Evolutionary conservation across 78 protist genomes (phyloP), one percentile per base, ranked within the genome.

Genomic region (Chrysochromulina parva): DNA sequence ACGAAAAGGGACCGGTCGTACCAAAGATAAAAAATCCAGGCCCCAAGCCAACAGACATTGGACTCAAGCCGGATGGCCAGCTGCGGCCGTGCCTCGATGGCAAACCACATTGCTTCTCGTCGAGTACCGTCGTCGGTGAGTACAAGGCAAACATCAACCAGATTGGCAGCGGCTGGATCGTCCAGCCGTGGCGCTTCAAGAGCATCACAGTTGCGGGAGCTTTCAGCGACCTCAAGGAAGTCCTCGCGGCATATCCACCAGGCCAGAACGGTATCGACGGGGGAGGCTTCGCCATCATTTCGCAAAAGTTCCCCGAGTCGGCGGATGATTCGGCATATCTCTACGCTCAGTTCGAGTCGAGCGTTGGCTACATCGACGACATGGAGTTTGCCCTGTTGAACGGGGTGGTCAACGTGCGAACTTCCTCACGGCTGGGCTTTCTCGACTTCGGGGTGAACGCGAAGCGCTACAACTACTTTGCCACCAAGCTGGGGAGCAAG

Each of bases 371-470:
- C 62, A 53, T 78, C 47, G 86, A 78, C 47, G 86, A 78, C 60
- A 3, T 78, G 47, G 86, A 78, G 86, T 53, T 78, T 11, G n/a
- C 55, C 0, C 62, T 53, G 17, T 14, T 1, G 19, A 2, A 24
- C 16, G 62, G 62, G 24, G 47, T 26, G 50, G 28, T 20, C 48
- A 53, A 78, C n/a, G 55, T 78, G 62, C 86, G 86, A 3, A 50
- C 86, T 2, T 22, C 47, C 9, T 53, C 62, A 22, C 86, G 86
- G 48, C 20, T 78, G 28, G 86, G 86, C 28, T 78, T 53, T 13
- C 86, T 78, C 17, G 86, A 78, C 60, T 2, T 78, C 13, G 86
- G 62, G 48, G 86, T 78, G 62, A 78, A 78, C 47, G 86, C 86
- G 24, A 74, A 74, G 78, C 78, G 78, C 50, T 69, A 16, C 71